These are phyloP conservation scores for Amphirosellinia nigrospora DNA, from an alignment of 495 filamentous ascomycete species.

Conservation along the genomic window DNA sequence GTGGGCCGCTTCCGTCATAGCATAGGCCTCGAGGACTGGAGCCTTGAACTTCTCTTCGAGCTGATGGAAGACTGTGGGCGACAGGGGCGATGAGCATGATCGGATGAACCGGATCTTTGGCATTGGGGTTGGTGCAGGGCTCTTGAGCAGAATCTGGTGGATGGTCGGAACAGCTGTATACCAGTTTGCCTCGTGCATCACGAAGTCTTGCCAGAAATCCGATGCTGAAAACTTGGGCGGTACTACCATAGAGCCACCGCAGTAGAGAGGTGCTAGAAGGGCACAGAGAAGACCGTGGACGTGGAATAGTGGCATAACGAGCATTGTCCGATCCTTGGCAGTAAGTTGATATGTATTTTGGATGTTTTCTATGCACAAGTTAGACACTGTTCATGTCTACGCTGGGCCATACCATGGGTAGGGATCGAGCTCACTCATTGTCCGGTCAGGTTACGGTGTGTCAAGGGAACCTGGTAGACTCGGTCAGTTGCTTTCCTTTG, in stretches of 20 bases:
- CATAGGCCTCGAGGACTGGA: constrained; percentile 86
- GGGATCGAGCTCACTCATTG: constrained; percentile 63
- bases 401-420: background rate
- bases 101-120: constrained; percentile 84
- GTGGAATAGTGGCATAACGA: constrained; percentile 93
- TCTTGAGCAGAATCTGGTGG: constrained; percentile 83
- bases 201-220: constrained; percentile 81
- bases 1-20: constrained; percentile 90
- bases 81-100: constrained; percentile 81
- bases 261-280: constrained; percentile 74
- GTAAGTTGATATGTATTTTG: constrained; percentile 73
- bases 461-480: constrained; percentile 66
- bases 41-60: constrained; percentile 74
- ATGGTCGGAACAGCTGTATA: constrained; percentile 89
- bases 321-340: constrained; percentile 71
- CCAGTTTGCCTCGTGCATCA: constrained; percentile 76
- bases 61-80: constrained; percentile 75
- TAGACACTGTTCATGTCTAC: background rate
- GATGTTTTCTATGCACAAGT: constrained; percentile 64
- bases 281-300: constrained; percentile 84
- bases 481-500: constrained; percentile 22
- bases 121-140: constrained; percentile 64
- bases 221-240: constrained; percentile 78
- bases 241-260: constrained; percentile 75
- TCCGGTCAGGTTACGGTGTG: constrained; percentile 79